Evolutionary conservation across 2,329 filamentous ascomycete genomes (phyloP).

Genomic region (Botrytis tulipae): DNA sequence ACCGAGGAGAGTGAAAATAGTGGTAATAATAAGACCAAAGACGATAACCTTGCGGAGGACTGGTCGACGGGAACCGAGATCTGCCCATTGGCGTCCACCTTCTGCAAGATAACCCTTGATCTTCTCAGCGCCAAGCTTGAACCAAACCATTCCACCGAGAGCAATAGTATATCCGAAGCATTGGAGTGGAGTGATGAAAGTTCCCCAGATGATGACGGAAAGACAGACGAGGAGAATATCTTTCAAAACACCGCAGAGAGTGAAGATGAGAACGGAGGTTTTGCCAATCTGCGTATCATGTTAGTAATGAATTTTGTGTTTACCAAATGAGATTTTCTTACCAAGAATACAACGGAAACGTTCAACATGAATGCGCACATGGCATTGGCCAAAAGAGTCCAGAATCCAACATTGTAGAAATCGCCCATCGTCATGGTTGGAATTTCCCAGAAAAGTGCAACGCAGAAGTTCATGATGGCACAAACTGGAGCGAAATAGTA

Average conservation of each 20-base stretch:
- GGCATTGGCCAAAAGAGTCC: slow-evolving; percentile 73
- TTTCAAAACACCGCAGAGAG: slow-evolving; percentile 83
- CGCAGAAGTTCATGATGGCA: slow-evolving; percentile 74
- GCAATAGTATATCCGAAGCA: slow-evolving; percentile 83
- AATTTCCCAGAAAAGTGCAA: slow-evolving; percentile 72
- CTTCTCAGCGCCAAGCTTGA: slow-evolving; percentile 81
- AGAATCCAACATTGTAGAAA: slow-evolving; percentile 69
- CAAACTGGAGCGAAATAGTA: slow-evolving; percentile 90
- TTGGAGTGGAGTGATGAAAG: slow-evolving; percentile 71
- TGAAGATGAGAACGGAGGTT: slow-evolving; percentile 82
- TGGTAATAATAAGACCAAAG: slow-evolving; percentile 59
- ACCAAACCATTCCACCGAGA: slow-evolving; percentile 76
- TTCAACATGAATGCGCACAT: slow-evolving; percentile 78
- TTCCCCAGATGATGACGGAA: slow-evolving; percentile 79
- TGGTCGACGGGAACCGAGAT: slow-evolving; percentile 77
- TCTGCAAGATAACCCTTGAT: slow-evolving; percentile 76
- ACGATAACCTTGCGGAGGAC: slow-evolving; percentile 75
- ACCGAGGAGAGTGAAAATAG: slow-evolving; percentile 69
- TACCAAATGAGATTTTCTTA: slow-evolving; percentile 47
- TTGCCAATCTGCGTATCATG: slow-evolving; percentile 68
- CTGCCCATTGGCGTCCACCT: slow-evolving; percentile 75
- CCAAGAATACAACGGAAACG: slow-evolving; percentile 81
- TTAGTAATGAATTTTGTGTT: neutral
- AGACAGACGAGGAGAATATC: slow-evolving; percentile 79
- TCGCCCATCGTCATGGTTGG: slow-evolving; percentile 67